A percentile compares a stretch with the other conserved stretches of the same genome.
Conservation (phyloP, 2,329 filamentous ascomycete genomes). For the Ophiostoma australiae region DNA sequence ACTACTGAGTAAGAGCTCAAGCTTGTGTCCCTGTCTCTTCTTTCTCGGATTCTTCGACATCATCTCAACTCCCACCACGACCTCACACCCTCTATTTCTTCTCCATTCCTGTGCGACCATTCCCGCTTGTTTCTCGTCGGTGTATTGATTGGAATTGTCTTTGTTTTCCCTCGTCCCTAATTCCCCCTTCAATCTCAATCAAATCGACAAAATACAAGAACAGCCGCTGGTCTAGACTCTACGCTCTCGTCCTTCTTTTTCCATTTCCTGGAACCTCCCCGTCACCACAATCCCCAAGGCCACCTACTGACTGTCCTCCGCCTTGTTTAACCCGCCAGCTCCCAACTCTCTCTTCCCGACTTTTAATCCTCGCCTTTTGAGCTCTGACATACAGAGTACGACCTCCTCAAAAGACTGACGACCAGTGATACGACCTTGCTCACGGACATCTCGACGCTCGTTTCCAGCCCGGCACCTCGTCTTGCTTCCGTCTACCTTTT, state of each 20-base stretch:
- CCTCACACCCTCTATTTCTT: neutral
- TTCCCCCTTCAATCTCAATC: neutral
- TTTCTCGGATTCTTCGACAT: slow-evolving; percentile 1
- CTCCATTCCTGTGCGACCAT: neutral
- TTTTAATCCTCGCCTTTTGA: neutral
- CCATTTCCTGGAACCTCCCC: slow-evolving; percentile 9
- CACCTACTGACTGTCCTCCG: neutral
- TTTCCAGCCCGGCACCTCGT: neutral
- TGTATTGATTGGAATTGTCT: neutral
- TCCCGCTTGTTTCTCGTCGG: neutral
- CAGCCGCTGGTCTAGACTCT: slow-evolving; percentile 1
- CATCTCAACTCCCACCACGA: neutral
- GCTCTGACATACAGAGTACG: neutral
- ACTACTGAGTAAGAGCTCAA: neutral
- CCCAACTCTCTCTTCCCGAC: neutral
- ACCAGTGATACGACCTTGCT: neutral
- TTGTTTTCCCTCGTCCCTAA: neutral
- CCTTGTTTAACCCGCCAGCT: neutral
- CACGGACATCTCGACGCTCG: neutral
- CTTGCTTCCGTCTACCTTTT: neutral
- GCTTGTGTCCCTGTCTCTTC: slow-evolving; percentile 13
- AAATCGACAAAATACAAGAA: neutral
- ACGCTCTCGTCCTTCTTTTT: neutral
- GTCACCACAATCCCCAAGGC: neutral
- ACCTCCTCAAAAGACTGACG: neutral